Evolutionary conservation across 768 basidiomycete species (phyloP).

Genomic region (Tephrocybe rancida): DNA sequence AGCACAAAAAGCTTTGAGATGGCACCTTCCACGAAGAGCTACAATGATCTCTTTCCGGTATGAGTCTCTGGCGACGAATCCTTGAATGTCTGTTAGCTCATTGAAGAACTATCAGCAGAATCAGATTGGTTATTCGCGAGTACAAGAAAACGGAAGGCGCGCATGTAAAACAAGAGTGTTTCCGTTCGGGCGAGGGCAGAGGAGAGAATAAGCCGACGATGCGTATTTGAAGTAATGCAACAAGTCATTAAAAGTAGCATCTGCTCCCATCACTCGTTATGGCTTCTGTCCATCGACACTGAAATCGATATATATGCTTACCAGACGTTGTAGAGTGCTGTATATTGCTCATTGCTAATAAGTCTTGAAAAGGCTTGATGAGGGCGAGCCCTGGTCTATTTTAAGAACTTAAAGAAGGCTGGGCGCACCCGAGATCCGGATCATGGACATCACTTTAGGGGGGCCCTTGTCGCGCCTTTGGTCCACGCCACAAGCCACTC

Average conservation of each 20-base stretch:
- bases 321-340: too few relatives aligned
- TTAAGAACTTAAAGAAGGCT: too few relatives aligned
- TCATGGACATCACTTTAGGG: too few relatives aligned
- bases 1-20: not conserved
- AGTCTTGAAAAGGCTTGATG: too few relatives aligned
- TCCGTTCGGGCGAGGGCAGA: conserved; percentile 55
- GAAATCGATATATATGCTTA: too few relatives aligned
- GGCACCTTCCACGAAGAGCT: conserved; percentile 52
- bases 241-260: conserved; percentile 42
- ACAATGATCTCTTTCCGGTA: conserved; percentile 47
- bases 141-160: conserved; percentile 3
- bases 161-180: conserved; percentile 41
- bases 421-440: too few relatives aligned
- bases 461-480: too few relatives aligned
- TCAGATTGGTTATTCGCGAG: not conserved
- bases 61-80: conserved; percentile 53
- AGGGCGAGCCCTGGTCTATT: too few relatives aligned
- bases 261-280: conserved; percentile 26
- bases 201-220: conserved; percentile 45
- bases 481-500: too few relatives aligned
- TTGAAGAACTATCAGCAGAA: conserved; percentile 38
- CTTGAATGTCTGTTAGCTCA: conserved; percentile 43
- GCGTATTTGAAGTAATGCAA: conserved; percentile 59
- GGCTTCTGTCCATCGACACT: too few relatives aligned
- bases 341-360: too few relatives aligned